Conservation (phyloP, 768 basidiomycete genomes). For the Nidularia pulvinata region DNA sequence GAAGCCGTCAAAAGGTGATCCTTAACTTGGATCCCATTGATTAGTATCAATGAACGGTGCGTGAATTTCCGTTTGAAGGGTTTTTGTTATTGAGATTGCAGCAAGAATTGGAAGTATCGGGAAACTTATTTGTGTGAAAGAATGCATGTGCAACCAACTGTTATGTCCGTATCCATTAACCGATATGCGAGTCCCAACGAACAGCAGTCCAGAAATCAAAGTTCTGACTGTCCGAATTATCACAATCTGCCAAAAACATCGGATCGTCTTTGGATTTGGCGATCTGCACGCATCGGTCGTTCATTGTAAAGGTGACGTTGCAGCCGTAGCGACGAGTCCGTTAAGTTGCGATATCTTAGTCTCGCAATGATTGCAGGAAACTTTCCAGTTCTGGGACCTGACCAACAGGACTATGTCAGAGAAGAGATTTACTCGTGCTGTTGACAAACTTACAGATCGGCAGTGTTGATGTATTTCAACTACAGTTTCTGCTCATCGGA, state of each 20-base stretch:
- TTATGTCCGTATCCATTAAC: no score
- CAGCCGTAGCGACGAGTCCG: background rate
- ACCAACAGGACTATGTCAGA: background rate
- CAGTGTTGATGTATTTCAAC: background rate
- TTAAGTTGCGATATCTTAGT: background rate
- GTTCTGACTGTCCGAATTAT: background rate
- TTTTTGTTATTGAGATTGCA: no score
- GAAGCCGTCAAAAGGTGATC: no score
- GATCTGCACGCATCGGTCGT: background rate
- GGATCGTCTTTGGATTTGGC: background rate
- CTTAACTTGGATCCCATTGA: no score
- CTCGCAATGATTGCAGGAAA: background rate
- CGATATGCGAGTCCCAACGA: no score
- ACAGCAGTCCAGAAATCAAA: background rate
- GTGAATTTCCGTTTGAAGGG: no score
- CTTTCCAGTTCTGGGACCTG: background rate
- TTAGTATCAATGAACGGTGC: no score
- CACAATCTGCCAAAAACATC: background rate
- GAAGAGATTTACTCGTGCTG: background rate
- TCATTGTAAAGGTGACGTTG: background rate
- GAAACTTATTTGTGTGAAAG: no score
- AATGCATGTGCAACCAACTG: no score
- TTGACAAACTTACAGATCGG: background rate
- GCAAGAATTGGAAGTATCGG: no score
- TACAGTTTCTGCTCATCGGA: background rate